Evolutionary conservation across 352 stramenopile species (phyloP).

Genomic region (Phytophthora rubi): DNA sequence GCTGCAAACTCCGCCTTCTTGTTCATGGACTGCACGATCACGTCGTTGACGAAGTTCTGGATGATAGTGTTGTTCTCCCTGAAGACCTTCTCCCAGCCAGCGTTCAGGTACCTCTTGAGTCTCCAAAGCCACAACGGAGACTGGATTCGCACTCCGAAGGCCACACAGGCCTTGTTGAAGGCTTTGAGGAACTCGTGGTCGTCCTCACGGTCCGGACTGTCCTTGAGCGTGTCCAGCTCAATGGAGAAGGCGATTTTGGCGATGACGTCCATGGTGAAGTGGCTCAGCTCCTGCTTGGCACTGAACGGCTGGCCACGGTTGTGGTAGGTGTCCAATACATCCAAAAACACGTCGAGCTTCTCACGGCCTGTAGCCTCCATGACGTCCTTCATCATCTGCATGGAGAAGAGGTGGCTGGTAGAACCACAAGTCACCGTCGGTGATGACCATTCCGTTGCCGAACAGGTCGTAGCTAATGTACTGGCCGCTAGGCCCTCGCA

Average conservation of each 20-base stretch:
- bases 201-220: constrained; percentile 36
- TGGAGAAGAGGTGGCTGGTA: constrained; percentile 88
- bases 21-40: constrained; percentile 59
- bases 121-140: constrained; percentile 47
- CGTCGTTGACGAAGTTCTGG: constrained; percentile 50
- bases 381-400: constrained; percentile 52
- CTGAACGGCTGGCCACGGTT: constrained; percentile 34
- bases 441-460: too few relatives aligned
- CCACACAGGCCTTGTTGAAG: constrained; percentile 44
- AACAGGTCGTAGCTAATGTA: too few relatives aligned
- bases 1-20: constrained; percentile 56
- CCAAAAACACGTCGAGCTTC: constrained; percentile 39
- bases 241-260: constrained; percentile 60
- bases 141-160: constrained; percentile 42
- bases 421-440: too few relatives aligned
- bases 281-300: constrained; percentile 52
- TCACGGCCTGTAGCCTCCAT: constrained; percentile 48
- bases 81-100: constrained; percentile 50
- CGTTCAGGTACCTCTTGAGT: constrained; percentile 37
- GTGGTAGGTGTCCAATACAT: constrained; percentile 29
- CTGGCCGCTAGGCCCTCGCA: too few relatives aligned
- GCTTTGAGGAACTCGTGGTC: constrained; percentile 57
- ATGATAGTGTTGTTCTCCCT: constrained; percentile 49
- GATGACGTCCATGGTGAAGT: constrained; percentile 76
- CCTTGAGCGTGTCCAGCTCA: constrained; percentile 49